Evolutionary conservation across 176 grass and related monocot species (phyloP).

Genomic region (Lolium perenne): DNA sequence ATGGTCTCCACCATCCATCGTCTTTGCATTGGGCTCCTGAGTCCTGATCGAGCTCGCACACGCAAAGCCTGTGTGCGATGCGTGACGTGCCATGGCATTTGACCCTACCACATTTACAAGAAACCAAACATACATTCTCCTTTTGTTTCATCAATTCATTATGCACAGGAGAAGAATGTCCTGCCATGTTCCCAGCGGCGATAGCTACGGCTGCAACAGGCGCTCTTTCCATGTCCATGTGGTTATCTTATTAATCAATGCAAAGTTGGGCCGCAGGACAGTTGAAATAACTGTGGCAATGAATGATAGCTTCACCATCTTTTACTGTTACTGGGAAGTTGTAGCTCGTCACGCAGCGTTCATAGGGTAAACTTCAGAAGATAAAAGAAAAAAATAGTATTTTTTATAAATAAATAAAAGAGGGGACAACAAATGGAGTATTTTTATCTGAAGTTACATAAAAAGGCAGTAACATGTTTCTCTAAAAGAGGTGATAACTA

Average conservation of each 20-base stretch:
- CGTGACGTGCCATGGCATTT: background rate
- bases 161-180: slow-evolving; percentile 1
- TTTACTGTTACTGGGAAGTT: background rate
- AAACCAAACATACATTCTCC: background rate
- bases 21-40: background rate
- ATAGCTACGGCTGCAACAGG: background rate
- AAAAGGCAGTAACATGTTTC: too few species aligned
- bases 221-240: background rate
- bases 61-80: slow-evolving; percentile 1
- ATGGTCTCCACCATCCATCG: background rate
- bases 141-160: background rate
- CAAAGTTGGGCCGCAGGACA: background rate
- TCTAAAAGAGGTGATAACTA: too few species aligned
- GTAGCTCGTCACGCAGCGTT: too few species aligned
- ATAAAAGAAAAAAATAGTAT: too few species aligned
- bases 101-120: background rate
- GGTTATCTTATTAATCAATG: slow-evolving; percentile 26
- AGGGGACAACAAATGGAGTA: too few species aligned
- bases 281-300: background rate
- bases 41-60: background rate
- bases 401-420: too few species aligned
- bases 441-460: too few species aligned
- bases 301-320: background rate
- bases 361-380: too few species aligned
- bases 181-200: background rate